phyloP scores from a whole-genome alignment of 257 asterid species.

The Solanum etuberosum region DNA sequence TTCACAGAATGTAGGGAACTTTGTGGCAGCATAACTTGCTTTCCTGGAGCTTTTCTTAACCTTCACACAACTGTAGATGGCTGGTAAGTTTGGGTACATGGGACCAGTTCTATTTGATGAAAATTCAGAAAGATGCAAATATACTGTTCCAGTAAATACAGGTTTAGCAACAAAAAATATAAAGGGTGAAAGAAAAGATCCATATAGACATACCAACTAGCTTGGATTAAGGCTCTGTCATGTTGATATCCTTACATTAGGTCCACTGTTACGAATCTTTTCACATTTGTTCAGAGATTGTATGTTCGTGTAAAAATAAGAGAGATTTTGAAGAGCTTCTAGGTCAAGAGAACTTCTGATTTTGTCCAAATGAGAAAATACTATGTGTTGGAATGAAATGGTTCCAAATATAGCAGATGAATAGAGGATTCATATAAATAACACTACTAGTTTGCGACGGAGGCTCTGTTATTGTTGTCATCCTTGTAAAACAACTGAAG shows the following conservation, averaged over 20 bases:
- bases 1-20: constrained; percentile 64
- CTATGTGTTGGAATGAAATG: neutral
- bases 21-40: constrained; percentile 50
- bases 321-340: neutral
- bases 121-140: neutral
- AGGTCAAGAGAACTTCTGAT: neutral
- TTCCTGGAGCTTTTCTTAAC: constrained; percentile 53
- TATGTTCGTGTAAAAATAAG: neutral
- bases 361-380: neutral
- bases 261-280: neutral
- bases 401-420: neutral
- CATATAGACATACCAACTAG: neutral
- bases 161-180: neutral
- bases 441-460: neutral
- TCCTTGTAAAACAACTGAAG: neutral
- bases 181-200: neutral
- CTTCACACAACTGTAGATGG: constrained; percentile 44
- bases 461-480: neutral
- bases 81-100: neutral
- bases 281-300: neutral
- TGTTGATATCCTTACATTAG: neutral
- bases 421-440: neutral
- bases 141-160: neutral
- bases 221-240: neutral
- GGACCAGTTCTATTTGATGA: neutral